A percentile compares a stretch with the other conserved stretches of the same genome.
phyloP scores from a whole-genome alignment of 306 rosid genomes.

The Cicer bijugum region DNA sequence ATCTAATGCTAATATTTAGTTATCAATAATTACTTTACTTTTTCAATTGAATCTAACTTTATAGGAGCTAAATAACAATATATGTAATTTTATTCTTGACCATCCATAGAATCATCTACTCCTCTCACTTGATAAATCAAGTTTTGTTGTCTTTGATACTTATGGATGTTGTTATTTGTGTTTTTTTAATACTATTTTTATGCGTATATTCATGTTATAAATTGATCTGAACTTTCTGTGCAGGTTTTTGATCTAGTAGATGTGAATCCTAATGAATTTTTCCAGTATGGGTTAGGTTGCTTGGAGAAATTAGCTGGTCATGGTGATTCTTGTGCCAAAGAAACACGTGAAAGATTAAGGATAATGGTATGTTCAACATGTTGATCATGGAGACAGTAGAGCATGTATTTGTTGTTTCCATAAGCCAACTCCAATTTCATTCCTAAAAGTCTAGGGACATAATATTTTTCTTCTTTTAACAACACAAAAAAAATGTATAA shows the following conservation, averaged over 20 bases:
- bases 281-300: slow-evolving; percentile 78
- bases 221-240: slow-evolving; percentile 35
- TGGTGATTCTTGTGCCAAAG: slow-evolving; percentile 84
- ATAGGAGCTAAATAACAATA: background rate
- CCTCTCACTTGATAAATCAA: background rate
- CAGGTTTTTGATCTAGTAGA: slow-evolving; percentile 86
- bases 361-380: slow-evolving; percentile 68
- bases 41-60: background rate
- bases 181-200: background rate
- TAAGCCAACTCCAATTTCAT: background rate
- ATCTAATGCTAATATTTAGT: background rate
- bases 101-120: background rate
- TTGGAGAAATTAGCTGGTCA: slow-evolving; percentile 64
- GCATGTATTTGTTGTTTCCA: background rate
- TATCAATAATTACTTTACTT: background rate
- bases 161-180: background rate
- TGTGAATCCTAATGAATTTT: slow-evolving; percentile 90
- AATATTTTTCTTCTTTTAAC: background rate
- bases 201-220: background rate
- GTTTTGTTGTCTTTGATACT: background rate
- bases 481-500: background rate
- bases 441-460: background rate
- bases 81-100: no score
- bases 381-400: background rate
- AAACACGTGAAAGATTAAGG: slow-evolving; percentile 75